Evolutionary conservation across 2,329 filamentous ascomycete genomes (phyloP).

Genomic region (Aspergillaceae sp.): DNA sequence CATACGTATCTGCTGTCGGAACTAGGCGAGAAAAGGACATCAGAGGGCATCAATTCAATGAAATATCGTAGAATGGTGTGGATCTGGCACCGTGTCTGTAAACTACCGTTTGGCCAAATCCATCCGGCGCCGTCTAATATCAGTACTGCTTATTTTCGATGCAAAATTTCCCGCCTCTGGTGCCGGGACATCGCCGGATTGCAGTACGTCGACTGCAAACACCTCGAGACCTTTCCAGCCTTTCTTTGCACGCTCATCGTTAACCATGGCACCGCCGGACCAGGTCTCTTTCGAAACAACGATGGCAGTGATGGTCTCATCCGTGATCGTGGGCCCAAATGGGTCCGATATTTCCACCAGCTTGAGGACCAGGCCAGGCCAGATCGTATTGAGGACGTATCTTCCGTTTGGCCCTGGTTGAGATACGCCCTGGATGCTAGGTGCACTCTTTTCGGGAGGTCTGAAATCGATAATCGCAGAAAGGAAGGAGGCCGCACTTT

Average conservation of each 20-base stretch:
- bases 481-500: slow-evolving; percentile 63
- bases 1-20: too few species aligned
- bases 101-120: slow-evolving; percentile 26
- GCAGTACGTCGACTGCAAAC: slow-evolving; percentile 83
- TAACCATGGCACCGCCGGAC: slow-evolving; percentile 74
- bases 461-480: slow-evolving; percentile 52
- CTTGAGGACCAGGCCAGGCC: slow-evolving; percentile 58
- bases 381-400: slow-evolving; percentile 41
- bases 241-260: slow-evolving; percentile 66
- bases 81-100: not conserved
- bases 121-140: slow-evolving; percentile 55
- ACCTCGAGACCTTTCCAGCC: slow-evolving; percentile 69
- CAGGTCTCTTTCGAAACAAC: slow-evolving; percentile 85
- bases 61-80: too few species aligned
- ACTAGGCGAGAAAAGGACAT: too few species aligned
- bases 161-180: slow-evolving; percentile 54
- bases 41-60: too few species aligned
- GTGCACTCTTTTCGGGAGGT: slow-evolving; percentile 34
- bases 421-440: slow-evolving; percentile 23
- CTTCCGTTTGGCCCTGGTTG: slow-evolving; percentile 32
- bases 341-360: slow-evolving; percentile 80
- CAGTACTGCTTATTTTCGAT: slow-evolving; percentile 84
- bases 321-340: slow-evolving; percentile 82
- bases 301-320: slow-evolving; percentile 67
- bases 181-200: slow-evolving; percentile 52